These are phyloP conservation scores for Trametes hirsuta DNA, from an alignment of 1,284 basidiomycete species.

Conservation along the genomic window DNA sequence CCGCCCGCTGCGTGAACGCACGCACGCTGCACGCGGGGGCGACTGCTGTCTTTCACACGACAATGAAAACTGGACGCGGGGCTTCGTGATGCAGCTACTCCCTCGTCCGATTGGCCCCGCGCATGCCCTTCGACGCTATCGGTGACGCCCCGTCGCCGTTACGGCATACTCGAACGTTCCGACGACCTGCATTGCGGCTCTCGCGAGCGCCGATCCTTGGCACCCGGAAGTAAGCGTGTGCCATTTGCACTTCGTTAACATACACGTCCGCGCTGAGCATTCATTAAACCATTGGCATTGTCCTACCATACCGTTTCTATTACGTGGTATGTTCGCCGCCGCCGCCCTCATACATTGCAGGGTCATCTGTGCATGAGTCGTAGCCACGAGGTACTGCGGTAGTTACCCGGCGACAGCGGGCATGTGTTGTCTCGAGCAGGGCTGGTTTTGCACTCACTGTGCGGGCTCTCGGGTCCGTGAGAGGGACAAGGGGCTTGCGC, in stretches of 20 bases:
- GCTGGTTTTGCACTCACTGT: not conserved
- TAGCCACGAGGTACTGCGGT: not conserved
- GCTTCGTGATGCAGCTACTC: conserved; percentile 29
- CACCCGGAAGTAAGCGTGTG: not conserved
- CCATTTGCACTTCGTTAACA: not conserved
- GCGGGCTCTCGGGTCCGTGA: conserved; percentile 5
- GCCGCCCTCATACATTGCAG: no score
- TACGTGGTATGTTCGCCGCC: not conserved
- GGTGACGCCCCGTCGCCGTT: conserved; percentile 7
- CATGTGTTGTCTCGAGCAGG: not conserved
- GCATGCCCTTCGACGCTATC: conserved; percentile 22
- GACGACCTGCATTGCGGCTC: conserved; percentile 7
- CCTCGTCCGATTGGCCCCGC: conserved; percentile 31
- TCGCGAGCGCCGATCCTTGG: conserved; percentile 20
- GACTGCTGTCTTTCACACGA: conserved; percentile 25
- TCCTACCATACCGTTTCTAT: not conserved
- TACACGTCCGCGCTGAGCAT: not conserved
- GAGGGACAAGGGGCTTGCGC: not conserved
- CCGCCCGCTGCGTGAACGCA: conserved; percentile 1
- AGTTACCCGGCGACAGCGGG: conserved; percentile 2
- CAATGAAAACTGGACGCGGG: conserved; percentile 23
- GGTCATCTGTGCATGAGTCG: no score
- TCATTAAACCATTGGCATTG: not conserved
- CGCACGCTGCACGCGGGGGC: conserved; percentile 22
- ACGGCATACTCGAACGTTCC: conserved; percentile 16